Percentiles rank a stretch among this genome's conserved stretches.
Conservation (phyloP, 345 rosid species). For the Euclidium syriacum region DNA sequence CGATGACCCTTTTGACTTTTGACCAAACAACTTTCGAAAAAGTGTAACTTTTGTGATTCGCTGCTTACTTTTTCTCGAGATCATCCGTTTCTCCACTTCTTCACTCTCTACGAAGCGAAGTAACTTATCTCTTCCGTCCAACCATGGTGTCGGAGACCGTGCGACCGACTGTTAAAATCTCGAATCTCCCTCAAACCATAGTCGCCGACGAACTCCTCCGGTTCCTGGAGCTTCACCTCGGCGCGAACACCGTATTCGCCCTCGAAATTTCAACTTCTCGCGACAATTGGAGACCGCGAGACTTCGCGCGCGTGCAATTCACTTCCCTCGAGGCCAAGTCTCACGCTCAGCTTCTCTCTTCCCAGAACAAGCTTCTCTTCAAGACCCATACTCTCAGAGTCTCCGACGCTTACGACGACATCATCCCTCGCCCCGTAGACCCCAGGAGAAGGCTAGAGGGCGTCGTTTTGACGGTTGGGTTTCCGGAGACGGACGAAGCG, state of each 20-base stretch:
- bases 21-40: neutral
- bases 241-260: slow-evolving; percentile 61
- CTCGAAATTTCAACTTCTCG: slow-evolving; percentile 60
- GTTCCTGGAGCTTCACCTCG: slow-evolving; percentile 62
- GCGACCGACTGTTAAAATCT: slow-evolving; percentile 49
- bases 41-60: slow-evolving; percentile 5
- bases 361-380: slow-evolving; percentile 43
- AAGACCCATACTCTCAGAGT: slow-evolving; percentile 46
- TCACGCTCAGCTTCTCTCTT: slow-evolving; percentile 41
- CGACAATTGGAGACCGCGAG: slow-evolving; percentile 76
- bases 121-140: neutral
- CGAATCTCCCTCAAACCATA: slow-evolving; percentile 59
- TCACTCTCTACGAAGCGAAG: too few relatives aligned
- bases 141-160: slow-evolving; percentile 22
- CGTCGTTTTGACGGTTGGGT: slow-evolving; percentile 52
- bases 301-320: slow-evolving; percentile 78
- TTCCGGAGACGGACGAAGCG: slow-evolving; percentile 32
- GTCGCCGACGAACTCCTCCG: slow-evolving; percentile 61
- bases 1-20: neutral
- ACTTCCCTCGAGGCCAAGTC: slow-evolving; percentile 46
- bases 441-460: slow-evolving; percentile 37
- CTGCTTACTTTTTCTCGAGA: neutral
- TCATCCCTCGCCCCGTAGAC: slow-evolving; percentile 58
- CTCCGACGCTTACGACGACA: slow-evolving; percentile 57
- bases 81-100: neutral